phyloP scores from a whole-genome alignment of 2,329 filamentous ascomycete genomes.

The Cercospora sp. region DNA sequence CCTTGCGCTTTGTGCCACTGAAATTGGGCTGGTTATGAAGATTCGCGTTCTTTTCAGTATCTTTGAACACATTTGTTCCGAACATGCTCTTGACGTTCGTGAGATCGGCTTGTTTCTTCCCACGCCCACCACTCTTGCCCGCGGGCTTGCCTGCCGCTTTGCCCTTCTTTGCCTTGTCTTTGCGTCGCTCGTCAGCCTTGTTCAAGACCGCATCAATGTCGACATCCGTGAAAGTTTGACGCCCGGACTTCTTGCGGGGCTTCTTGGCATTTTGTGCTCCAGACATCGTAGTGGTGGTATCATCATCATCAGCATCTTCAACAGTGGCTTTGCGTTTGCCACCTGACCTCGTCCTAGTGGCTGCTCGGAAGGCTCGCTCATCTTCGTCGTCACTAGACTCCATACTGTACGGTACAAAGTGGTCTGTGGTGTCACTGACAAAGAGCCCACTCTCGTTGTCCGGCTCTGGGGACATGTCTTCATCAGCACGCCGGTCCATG shows the following conservation, averaged over 20 bases:
- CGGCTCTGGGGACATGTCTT: constrained; percentile 7
- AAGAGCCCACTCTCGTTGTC: constrained; percentile 21
- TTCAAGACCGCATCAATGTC: constrained; percentile 20
- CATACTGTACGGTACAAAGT: background rate
- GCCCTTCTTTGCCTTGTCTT: constrained; percentile 15
- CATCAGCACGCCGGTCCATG: constrained; percentile 23
- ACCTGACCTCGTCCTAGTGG: background rate
- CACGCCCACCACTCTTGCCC: background rate
- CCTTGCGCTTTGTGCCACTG: constrained; percentile 30
- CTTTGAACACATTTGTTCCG: constrained; percentile 31
- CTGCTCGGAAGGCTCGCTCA: background rate
- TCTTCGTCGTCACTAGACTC: constrained; percentile 8
- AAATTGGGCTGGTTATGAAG: constrained; percentile 30
- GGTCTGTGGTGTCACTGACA: constrained; percentile 8
- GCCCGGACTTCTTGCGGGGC: background rate
- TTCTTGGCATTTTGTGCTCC: background rate
- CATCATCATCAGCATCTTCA: constrained; percentile 9
- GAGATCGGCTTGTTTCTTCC: background rate
- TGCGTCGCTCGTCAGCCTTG: constrained; percentile 13
- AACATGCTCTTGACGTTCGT: constrained; percentile 23
- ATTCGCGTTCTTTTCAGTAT: constrained; percentile 22
- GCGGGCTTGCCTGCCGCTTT: constrained; percentile 9
- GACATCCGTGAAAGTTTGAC: background rate
- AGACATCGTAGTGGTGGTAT: background rate
- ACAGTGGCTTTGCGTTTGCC: constrained; percentile 12